phyloP scores from a whole-genome alignment of 169 alveolate genomes.

The Neospora caninum region DNA sequence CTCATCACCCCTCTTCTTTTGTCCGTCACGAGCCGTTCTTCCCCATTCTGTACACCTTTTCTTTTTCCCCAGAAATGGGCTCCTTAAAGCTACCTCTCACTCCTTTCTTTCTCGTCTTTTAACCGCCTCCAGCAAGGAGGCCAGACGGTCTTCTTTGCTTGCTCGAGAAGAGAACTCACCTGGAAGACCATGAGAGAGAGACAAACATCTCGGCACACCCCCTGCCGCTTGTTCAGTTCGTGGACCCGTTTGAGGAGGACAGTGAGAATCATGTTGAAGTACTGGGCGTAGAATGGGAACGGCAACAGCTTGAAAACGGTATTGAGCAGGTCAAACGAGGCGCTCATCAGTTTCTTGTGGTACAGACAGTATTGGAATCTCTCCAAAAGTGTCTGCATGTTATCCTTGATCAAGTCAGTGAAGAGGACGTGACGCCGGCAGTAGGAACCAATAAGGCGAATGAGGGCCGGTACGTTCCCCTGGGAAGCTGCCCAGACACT shows the following conservation, averaged over 20 bases:
- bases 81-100: not conserved
- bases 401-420: not conserved
- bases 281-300: constrained; percentile 4
- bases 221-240: constrained; percentile 23
- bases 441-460: not conserved
- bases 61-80: not conserved
- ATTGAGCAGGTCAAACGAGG: constrained; percentile 61
- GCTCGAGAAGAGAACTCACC: not conserved
- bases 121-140: not conserved
- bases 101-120: not conserved
- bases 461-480: constrained; percentile 54
- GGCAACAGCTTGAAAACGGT: constrained; percentile 43
- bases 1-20: not conserved
- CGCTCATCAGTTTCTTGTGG: constrained; percentile 38
- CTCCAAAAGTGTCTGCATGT: constrained; percentile 40
- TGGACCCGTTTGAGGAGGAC: constrained; percentile 59
- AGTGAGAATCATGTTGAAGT: constrained; percentile 48
- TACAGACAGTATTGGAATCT: constrained; percentile 61
- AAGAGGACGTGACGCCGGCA: constrained; percentile 25
- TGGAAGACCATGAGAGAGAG: constrained; percentile 44
- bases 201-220: constrained; percentile 1
- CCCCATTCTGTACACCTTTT: not conserved
- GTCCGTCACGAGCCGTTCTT: not conserved
- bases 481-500: constrained; percentile 43
- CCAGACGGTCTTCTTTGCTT: not conserved